Percentiles rank a stretch among this genome's conserved stretches.
Conservation (phyloP, 129 eudicot genomes). For the Rutidosis leptorrhynchoides region DNA sequence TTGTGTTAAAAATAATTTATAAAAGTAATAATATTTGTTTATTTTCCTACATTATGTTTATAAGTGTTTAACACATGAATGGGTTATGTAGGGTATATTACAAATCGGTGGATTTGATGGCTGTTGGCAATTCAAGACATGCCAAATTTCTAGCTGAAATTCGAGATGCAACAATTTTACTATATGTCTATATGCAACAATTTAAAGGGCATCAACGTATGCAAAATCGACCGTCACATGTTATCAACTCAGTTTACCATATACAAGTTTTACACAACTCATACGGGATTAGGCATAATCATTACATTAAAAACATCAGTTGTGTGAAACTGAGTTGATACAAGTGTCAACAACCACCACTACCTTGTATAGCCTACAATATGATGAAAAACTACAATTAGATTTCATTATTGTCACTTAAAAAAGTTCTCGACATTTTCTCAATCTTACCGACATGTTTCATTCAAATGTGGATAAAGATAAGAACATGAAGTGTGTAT, state of each 20-base stretch:
- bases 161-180: background rate
- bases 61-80: background rate
- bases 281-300: background rate
- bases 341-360: background rate
- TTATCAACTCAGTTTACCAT: too few relatives aligned
- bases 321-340: background rate
- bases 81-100: background rate
- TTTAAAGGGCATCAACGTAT: background rate
- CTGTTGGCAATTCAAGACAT: background rate
- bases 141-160: background rate
- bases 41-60: too few relatives aligned
- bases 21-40: too few relatives aligned
- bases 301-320: background rate
- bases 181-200: background rate
- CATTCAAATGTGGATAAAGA: background rate
- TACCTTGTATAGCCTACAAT: background rate
- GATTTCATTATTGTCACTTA: background rate
- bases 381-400: background rate
- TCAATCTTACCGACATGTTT: background rate
- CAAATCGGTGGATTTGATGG: background rate
- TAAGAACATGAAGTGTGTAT: conserved; percentile 6
- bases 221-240: background rate
- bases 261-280: too few relatives aligned
- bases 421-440: background rate
- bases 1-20: too few relatives aligned